Evolutionary conservation across 805 yeast species (phyloP), one percentile per base, ranked within the genome.

Genomic region (Saccharomycopsis oosterbeekiorum): DNA sequence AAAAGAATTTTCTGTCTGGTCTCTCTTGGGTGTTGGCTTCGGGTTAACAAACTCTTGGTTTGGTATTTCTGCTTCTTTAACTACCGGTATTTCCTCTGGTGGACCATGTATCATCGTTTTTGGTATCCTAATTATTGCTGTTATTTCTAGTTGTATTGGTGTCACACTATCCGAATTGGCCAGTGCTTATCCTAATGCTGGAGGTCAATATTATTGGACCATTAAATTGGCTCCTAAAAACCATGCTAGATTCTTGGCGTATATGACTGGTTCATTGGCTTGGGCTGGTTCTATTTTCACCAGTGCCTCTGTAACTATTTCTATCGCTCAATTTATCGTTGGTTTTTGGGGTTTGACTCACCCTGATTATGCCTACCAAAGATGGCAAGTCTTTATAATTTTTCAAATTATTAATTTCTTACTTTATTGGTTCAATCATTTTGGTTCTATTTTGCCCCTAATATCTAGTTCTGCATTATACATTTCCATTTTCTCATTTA

Each of bases 231-330:
- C 85, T 6, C 85, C 84, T 10, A 76, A 75, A 59, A 69, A 69
- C 59, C 65, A 71, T 59, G 70, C 67, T 59, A 67, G 76, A 24
- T 79, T 82, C 61, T 75, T 77, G 51, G 83, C 88, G 1, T 84
- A 78, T 67, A 65, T 77, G 72, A 81, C 87, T 65, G 88, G 87
- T n/a, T 77, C 84, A 21, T 75, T 81, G 64, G 85, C 85, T 41
- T 81, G 83, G 80, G 79, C 81, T 40, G 87, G 88, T 11, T 70
- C 87, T 1, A 73, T 84, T 17, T 84, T 84, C 70, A 82, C 88
- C 10, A 76, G 81, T 58, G 85, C 88, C 6, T 81, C 86, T 1
- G 82, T 81, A 17, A 79, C 84, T 5, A 70, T 84, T 39, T 75
- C 85, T 2, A 73, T 83, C 50, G 84, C 84, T 4, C 70, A 78